Percentiles rank a stretch among this genome's conserved stretches.
Evolutionary conservation across 129 eudicot genomes (phyloP).

Genomic region (Tanacetum coccineum): DNA sequence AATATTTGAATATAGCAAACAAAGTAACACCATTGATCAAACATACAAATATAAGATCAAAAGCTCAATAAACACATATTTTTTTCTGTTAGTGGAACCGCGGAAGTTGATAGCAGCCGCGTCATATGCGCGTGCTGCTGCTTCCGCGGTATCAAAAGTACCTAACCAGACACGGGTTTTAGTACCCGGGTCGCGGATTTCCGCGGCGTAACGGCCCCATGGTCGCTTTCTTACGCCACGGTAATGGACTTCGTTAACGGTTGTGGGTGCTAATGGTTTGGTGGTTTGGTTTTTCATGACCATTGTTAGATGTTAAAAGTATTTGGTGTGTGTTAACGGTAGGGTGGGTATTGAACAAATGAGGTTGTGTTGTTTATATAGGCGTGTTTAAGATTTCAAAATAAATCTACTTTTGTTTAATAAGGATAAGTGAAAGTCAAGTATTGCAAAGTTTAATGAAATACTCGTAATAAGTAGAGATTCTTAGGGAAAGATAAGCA

Average conservation of each 20-base stretch:
- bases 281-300: conserved; percentile 39
- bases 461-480: no score
- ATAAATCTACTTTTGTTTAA: no score
- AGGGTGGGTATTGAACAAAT: not conserved
- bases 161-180: conserved; percentile 30
- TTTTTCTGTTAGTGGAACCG: no score
- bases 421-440: no score
- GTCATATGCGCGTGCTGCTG: conserved; percentile 38
- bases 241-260: conserved; percentile 3
- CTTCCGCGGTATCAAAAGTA: no score
- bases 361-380: not conserved
- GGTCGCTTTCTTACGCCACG: conserved; percentile 15
- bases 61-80: no score
- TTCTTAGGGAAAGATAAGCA: no score
- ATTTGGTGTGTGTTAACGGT: not conserved
- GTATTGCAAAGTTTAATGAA: no score
- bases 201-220: conserved; percentile 27
- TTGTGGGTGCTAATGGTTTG: conserved; percentile 21
- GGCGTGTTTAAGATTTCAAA: not conserved
- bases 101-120: conserved; percentile 41
- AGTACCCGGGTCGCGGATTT: conserved; percentile 25
- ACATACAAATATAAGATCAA: no score
- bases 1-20: no score
- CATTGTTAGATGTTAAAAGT: conserved; percentile 17
- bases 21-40: no score